Evolutionary conservation across 2,329 filamentous ascomycete species (phyloP).

Genomic region (Volutella citrinella): DNA sequence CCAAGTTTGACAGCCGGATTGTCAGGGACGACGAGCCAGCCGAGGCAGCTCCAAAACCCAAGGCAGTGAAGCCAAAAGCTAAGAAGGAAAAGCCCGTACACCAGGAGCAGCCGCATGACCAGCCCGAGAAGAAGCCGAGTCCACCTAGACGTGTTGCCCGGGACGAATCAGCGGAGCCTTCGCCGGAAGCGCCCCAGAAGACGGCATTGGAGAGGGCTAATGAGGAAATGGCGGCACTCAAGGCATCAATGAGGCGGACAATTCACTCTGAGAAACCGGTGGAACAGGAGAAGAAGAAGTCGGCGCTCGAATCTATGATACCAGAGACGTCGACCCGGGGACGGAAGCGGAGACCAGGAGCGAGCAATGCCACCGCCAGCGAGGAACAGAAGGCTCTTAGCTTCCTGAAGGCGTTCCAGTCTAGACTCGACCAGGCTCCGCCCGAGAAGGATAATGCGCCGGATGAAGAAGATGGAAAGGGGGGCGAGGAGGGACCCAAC

Average conservation of each 20-base stretch:
- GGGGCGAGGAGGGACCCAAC: constrained; percentile 20
- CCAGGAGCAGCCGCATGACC: no score
- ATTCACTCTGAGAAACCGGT: constrained; percentile 45
- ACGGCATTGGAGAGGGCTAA: constrained; percentile 67
- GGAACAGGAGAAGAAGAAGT: constrained; percentile 57
- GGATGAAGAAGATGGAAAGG: constrained; percentile 18
- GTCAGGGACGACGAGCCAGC: constrained; percentile 53
- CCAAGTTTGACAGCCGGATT: constrained; percentile 75
- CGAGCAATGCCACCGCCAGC: constrained; percentile 45
- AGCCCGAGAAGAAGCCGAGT: constrained; percentile 12
- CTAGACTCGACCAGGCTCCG: constrained; percentile 62
- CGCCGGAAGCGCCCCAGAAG: constrained; percentile 35
- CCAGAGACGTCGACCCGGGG: constrained; percentile 68
- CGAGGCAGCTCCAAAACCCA: constrained; percentile 26
- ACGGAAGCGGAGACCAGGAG: constrained; percentile 64
- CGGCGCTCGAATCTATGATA: constrained; percentile 70
- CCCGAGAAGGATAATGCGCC: constrained; percentile 34
- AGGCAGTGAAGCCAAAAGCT: constrained; percentile 24
- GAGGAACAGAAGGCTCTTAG: constrained; percentile 66
- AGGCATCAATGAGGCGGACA: constrained; percentile 75
- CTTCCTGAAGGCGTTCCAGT: constrained; percentile 75
- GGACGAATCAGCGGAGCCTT: constrained; percentile 18
- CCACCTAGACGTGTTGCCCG: constrained; percentile 11
- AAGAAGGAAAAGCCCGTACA: constrained; percentile 23
- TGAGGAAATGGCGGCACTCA: constrained; percentile 75